Percentiles rank a stretch among this genome's conserved stretches.
Evolutionary conservation across 2,329 filamentous ascomycete genomes (phyloP).

Genomic region (Epichloe brachyelytri): DNA sequence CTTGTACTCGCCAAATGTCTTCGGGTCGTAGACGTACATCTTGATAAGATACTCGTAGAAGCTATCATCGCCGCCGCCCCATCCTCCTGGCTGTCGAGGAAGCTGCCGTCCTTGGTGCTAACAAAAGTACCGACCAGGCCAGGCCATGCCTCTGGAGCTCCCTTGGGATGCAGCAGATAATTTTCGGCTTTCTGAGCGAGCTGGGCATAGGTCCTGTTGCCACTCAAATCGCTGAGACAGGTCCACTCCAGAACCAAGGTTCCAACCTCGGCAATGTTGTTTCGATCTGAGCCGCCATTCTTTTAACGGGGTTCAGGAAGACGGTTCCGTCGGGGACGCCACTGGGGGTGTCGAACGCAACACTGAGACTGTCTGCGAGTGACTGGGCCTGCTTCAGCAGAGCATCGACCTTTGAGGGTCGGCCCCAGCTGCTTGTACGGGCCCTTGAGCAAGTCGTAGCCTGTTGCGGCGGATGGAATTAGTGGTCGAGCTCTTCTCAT

Average conservation of each 20-base stretch:
- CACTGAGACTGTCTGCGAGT: constrained; percentile 60
- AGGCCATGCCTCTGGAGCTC: constrained; percentile 56
- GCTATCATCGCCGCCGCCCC: constrained; percentile 64
- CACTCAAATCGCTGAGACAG: constrained; percentile 61
- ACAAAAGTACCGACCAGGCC: constrained; percentile 62
- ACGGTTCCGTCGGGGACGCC: constrained; percentile 64
- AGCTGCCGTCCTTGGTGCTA: constrained; percentile 50
- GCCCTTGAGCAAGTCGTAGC: constrained; percentile 59
- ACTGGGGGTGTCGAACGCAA: constrained; percentile 63
- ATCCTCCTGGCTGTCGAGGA: constrained; percentile 55
- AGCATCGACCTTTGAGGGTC: constrained; percentile 33
- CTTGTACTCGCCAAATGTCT: constrained; percentile 49
- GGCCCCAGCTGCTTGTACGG: constrained; percentile 39
- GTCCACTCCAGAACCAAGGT: constrained; percentile 79
- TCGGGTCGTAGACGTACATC: constrained; percentile 70
- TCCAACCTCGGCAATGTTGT: constrained; percentile 64
- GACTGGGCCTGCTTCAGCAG: constrained; percentile 54
- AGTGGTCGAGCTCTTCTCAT: not conserved
- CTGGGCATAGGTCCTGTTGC: constrained; percentile 50
- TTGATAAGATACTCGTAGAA: constrained; percentile 90
- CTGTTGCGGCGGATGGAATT: constrained; percentile 18
- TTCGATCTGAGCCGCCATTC: constrained; percentile 39
- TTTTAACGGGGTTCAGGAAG: constrained; percentile 38
- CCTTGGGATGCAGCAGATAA: constrained; percentile 51
- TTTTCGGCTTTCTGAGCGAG: constrained; percentile 55